Base-by-base conservation (phyloP, 139 green algal genomes). In the Chlamydomonas sp. region DNA sequence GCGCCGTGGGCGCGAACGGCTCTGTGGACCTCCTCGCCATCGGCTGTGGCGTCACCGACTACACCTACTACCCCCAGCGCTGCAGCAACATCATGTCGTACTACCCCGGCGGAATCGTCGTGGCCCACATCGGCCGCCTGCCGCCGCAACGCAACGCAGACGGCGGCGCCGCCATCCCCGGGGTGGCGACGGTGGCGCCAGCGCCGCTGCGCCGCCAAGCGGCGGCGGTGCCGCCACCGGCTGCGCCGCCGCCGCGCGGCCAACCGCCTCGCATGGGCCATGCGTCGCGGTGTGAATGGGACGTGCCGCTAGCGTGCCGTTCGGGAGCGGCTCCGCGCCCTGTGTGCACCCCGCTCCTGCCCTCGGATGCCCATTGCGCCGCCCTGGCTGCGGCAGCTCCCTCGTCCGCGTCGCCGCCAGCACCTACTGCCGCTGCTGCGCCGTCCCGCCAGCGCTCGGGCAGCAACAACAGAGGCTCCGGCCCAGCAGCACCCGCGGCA, bases 1-100 rank as follows among this genome's bases (percentile, higher is more conserved):
- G 71, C n/a, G 82, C 82, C 61, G 82, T 71, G 59, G 82, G 71
- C 82, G 82, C 82, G n/a, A 12, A 79, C 61, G 82, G 82, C 61
- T 71, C 60, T 5, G 63, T 86, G 71, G 79, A 71, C 60, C 71
- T 86, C 4, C 71, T 71, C 1, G 82, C 71, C 12, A 20, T 86
- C 4, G 82, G 82, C 14, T 86, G 82, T 60, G 82, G 82, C 0
- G 31, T 86, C 8, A 79, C 72, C 20, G 14, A 67, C n/a, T 79
- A 80, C 82, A 86, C 82, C 7, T 86, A 86, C 69, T 86, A 86
- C 71, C 82, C 82, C 2, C 82, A 80, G 2, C 82, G 82, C 3
- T 71, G 82, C 60, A 78, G 66, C 82, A 86, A 86, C 82, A 86
- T 86, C 15, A 86, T 86, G 82, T 57, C 82, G 1, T 86, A 80